Base-by-base conservation (phyloP, 306 rosid species). In the Dryas drummondii region DNA sequence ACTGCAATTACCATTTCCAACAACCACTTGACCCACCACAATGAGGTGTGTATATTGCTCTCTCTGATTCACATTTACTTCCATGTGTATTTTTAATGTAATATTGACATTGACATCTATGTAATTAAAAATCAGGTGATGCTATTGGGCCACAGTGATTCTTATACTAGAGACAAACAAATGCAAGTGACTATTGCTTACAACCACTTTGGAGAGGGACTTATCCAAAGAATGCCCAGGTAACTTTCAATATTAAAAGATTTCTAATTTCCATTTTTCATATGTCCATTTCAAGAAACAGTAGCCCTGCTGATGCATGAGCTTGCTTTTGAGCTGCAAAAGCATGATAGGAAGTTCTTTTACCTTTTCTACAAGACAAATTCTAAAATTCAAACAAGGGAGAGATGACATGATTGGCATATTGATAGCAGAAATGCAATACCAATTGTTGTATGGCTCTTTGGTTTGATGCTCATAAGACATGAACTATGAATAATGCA, bases 141-240 rank as follows among this genome's bases (percentile, higher is more conserved):
- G 83, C 84, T 94, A 76, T 71, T 94, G 89, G 98, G 98, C 55
- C 98, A 94, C 74, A 91, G 97, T 82, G 98, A 94, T 73, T 90
- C 96, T 26, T 94, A 94, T 82, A 85, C 87, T 6, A 87, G 93
- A 65, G 98, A 94, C 92, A 94, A 91, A 84, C 90, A 63, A 57
- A 94, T 94, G 98, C 98, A 94, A 81, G 98, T 91, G 76, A 94
- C 98, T 64, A 94, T 94, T 66, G 98, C 98, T 9, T 94, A 94
- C 87, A 94, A 94, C 91, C 98, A 94, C 79, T 94, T 94, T 66
- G 98, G 98, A 69, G 96, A 91, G 77, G 98, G 98, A 73, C 98
- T 94, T 41, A 94, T 94, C 65, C 98, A 94, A 84, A 91, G 98
- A 85, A 94, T 94, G 98, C 98, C 98, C n/a, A 79, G 98, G 98